Evolutionary conservation across 352 stramenopile genomes (phyloP).

Genomic region (Phytophthora citrophthora): DNA sequence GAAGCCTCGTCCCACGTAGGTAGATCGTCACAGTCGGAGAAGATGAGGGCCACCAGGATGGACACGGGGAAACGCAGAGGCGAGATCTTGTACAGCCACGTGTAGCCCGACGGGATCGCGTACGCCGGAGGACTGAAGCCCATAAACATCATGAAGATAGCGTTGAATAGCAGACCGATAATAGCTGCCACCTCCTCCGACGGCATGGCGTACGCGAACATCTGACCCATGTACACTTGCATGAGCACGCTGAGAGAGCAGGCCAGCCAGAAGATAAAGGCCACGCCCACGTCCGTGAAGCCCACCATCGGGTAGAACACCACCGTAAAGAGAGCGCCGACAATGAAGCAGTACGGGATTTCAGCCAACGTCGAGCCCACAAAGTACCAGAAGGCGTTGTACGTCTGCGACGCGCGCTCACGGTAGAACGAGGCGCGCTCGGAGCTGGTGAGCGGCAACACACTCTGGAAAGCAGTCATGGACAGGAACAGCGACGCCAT

Average conservation of each 20-base stretch:
- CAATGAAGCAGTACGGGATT: constrained; percentile 58
- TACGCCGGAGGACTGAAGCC: constrained; percentile 24
- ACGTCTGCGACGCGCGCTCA: constrained; percentile 84
- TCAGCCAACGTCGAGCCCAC: constrained; percentile 61
- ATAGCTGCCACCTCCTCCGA: constrained; percentile 35
- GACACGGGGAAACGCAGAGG: constrained; percentile 35
- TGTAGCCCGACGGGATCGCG: constrained; percentile 1
- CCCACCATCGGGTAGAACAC: constrained; percentile 46
- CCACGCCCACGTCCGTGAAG: constrained; percentile 29
- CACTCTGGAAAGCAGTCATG: constrained; percentile 67
- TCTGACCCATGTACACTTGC: constrained; percentile 42
- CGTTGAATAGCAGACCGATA: constrained; percentile 38
- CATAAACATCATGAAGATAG: constrained; percentile 45
- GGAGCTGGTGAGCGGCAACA: constrained; percentile 66
- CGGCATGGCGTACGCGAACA: constrained; percentile 36
- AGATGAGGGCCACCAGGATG: constrained; percentile 33
- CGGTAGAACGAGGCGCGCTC: constrained; percentile 71
- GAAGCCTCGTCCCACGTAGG: constrained; percentile 21
- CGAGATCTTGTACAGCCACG: constrained; percentile 48
- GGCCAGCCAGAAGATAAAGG: constrained; percentile 33
- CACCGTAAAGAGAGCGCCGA: constrained; percentile 38
- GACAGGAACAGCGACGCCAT: constrained; percentile 72
- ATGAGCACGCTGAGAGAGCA: constrained; percentile 34
- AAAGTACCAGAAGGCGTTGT: constrained; percentile 67
- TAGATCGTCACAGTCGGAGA: constrained; percentile 30